Conservation (phyloP, 257 asterid species). For the Lycium barbarum region DNA sequence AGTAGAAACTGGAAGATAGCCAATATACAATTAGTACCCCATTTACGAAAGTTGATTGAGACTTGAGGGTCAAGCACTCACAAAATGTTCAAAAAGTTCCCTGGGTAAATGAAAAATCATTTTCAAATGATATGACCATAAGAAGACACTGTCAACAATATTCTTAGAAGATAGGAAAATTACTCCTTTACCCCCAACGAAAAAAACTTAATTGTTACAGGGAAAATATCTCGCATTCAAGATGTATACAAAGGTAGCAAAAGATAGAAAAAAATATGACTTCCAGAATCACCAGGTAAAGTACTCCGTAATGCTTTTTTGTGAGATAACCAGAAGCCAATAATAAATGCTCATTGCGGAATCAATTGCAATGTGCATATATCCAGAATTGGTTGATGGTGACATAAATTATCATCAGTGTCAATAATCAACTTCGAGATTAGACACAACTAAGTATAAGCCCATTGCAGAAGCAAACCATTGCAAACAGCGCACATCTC, state of each 20-base stretch:
- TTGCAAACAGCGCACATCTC: background rate
- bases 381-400: background rate
- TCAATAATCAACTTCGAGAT: background rate
- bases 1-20: background rate
- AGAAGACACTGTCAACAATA: background rate
- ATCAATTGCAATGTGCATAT: background rate
- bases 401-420: background rate
- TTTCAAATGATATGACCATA: background rate
- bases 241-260: background rate
- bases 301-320: background rate
- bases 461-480: background rate
- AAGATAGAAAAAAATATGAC: background rate
- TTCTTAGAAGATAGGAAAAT: background rate
- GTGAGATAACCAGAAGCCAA: background rate
- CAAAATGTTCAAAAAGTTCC: background rate
- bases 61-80: conserved; percentile 11
- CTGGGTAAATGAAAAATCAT: background rate
- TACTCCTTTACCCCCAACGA: background rate
- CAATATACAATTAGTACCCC: background rate
- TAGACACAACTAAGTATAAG: background rate
- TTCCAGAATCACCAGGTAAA: background rate
- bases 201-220: no score
- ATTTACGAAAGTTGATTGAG: background rate
- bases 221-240: background rate
- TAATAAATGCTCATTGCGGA: background rate